Percentiles rank a stretch among this genome's conserved stretches.
These are phyloP conservation scores for Casuarina glauca DNA, from an alignment of 306 rosid species.

Conservation along the genomic window DNA sequence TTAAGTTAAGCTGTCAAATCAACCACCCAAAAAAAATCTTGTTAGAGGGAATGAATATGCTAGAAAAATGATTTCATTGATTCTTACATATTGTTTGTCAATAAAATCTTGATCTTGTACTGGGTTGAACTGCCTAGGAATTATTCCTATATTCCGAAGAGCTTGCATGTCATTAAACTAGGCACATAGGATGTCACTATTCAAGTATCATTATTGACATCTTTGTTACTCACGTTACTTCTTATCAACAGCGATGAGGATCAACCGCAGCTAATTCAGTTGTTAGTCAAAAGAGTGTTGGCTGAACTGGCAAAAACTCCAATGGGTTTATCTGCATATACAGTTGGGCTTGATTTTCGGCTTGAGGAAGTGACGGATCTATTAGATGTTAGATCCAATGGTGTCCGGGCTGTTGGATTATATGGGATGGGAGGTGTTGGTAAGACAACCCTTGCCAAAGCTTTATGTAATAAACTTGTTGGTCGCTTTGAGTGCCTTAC, in stretches of 20 bases:
- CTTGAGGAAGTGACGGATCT: slow-evolving; percentile 26
- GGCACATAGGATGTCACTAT: background rate
- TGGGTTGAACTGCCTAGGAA: background rate
- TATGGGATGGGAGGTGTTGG: slow-evolving; percentile 62
- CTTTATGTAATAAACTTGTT: slow-evolving; percentile 43
- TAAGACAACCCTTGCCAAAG: slow-evolving; percentile 60
- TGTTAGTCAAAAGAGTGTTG: slow-evolving; percentile 35
- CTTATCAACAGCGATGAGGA: slow-evolving; percentile 26
- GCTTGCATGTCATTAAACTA: background rate
- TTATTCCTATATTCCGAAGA: background rate
- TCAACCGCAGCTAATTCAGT: slow-evolving; percentile 11
- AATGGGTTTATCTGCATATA: slow-evolving; percentile 24
- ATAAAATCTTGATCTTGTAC: background rate
- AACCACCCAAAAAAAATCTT: background rate
- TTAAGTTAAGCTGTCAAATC: background rate
- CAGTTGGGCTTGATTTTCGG: slow-evolving; percentile 53
- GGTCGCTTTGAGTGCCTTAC: slow-evolving; percentile 30
- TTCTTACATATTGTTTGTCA: background rate
- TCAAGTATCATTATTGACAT: background rate
- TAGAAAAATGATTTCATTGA: background rate
- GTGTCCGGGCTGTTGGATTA: slow-evolving; percentile 39
- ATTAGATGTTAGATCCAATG: slow-evolving; percentile 42
- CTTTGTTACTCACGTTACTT: background rate
- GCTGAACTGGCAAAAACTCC: slow-evolving; percentile 48
- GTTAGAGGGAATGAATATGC: background rate